Conservation (phyloP, 2,329 filamentous ascomycete species). For the Pestalotiopsis sp. region DNA sequence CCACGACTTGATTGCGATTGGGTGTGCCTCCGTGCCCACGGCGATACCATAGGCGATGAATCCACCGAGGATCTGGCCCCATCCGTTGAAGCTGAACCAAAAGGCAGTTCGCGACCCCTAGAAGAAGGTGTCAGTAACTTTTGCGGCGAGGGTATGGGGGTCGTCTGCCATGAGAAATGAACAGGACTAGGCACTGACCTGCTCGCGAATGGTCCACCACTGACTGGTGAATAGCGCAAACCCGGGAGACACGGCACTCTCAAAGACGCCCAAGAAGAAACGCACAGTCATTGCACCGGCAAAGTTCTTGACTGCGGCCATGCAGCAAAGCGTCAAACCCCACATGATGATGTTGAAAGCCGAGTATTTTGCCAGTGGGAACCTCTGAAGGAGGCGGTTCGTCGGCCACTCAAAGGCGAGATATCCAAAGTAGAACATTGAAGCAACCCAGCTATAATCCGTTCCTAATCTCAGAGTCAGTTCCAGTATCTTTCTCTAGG, state of each 20-base stretch:
- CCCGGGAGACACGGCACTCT: conserved; percentile 33
- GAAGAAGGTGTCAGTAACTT: not conserved
- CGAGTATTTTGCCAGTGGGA: conserved; percentile 68
- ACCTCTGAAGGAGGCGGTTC: conserved; percentile 60
- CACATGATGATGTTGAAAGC: conserved; percentile 64
- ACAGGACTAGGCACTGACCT: conserved; percentile 9
- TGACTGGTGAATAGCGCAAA: conserved; percentile 33
- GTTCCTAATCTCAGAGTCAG: conserved; percentile 22
- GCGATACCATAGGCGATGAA: conserved; percentile 42
- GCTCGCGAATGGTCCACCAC: conserved; percentile 31
- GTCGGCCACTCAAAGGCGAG: conserved; percentile 66
- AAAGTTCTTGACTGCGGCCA: conserved; percentile 37
- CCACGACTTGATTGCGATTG: conserved; percentile 57
- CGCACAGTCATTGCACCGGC: conserved; percentile 37
- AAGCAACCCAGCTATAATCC: conserved; percentile 51
- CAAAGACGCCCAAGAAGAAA: conserved; percentile 42
- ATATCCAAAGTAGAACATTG: conserved; percentile 51
- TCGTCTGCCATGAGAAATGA: not conserved
- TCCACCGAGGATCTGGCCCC: conserved; percentile 39
- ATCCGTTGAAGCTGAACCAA: conserved; percentile 34
- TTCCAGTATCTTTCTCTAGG: too few species aligned
- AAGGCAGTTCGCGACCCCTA: conserved; percentile 25
- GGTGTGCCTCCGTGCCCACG: conserved; percentile 45
- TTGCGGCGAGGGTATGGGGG: not conserved
- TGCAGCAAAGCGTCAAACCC: conserved; percentile 42